Evolutionary conservation across 257 asterid genomes (phyloP).

Genomic region (Scutellaria barbata): DNA sequence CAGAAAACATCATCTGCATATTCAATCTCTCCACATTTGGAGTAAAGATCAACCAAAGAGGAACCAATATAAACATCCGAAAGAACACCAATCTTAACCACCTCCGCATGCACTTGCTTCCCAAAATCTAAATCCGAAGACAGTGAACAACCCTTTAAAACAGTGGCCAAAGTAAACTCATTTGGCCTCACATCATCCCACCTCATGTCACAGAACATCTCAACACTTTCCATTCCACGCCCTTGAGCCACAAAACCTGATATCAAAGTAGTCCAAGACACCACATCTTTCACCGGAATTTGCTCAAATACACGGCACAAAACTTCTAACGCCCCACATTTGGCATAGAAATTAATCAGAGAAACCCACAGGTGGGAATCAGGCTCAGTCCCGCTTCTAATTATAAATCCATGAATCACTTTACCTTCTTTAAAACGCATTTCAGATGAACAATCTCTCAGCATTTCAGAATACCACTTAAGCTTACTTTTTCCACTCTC

Average conservation of each 20-base stretch:
- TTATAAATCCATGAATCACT: slow-evolving; percentile 60
- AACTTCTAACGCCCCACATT: slow-evolving; percentile 57
- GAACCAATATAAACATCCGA: slow-evolving; percentile 78
- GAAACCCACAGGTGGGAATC: slow-evolving; percentile 77
- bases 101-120: slow-evolving; percentile 74
- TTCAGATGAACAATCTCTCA: slow-evolving; percentile 55
- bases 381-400: slow-evolving; percentile 55
- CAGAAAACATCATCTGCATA: slow-evolving; percentile 62
- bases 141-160: slow-evolving; percentile 72
- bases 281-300: slow-evolving; percentile 67
- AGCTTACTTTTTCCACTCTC: slow-evolving; percentile 35
- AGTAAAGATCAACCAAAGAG: slow-evolving; percentile 68
- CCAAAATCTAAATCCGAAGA: slow-evolving; percentile 66
- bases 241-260: slow-evolving; percentile 82
- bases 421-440: slow-evolving; percentile 60
- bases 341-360: slow-evolving; percentile 71
- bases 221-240: slow-evolving; percentile 52
- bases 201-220: slow-evolving; percentile 68
- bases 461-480: slow-evolving; percentile 61
- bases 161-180: slow-evolving; percentile 77
- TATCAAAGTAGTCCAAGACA: slow-evolving; percentile 79
- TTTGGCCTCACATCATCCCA: slow-evolving; percentile 67
- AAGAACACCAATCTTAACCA: slow-evolving; percentile 62
- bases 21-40: slow-evolving; percentile 70
- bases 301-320: slow-evolving; percentile 54